These are phyloP conservation scores for Clausena lansium DNA, from an alignment of 345 rosid species.

Conservation along the genomic window DNA sequence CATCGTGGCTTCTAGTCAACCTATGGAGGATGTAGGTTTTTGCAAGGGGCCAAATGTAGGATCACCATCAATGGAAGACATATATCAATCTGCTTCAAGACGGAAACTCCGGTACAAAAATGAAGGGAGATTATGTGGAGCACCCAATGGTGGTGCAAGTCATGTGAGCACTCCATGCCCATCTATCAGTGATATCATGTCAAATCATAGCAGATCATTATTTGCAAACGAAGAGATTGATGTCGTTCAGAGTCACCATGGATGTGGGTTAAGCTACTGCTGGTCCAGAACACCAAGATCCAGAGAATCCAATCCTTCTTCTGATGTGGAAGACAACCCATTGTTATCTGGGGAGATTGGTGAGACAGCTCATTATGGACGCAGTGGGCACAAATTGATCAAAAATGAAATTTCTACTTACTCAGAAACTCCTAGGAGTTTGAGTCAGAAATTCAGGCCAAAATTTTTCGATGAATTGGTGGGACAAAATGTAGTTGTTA, in stretches of 20 bases:
- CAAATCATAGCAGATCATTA: conserved; percentile 42
- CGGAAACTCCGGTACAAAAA: conserved; percentile 26
- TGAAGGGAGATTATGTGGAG: conserved; percentile 29
- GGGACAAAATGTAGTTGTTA: conserved; percentile 79
- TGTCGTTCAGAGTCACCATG: conserved; percentile 34
- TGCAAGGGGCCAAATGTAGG: conserved; percentile 34
- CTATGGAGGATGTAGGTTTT: conserved; percentile 50
- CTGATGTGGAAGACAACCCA: conserved; percentile 70
- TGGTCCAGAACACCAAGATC: conserved; percentile 82
- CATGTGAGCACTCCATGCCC: conserved; percentile 49
- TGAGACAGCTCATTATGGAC: conserved; percentile 28
- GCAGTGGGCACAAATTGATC: conserved; percentile 30
- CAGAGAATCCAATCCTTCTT: conserved; percentile 58
- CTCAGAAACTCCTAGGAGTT: conserved; percentile 57
- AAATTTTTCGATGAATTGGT: conserved; percentile 75
- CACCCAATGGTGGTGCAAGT: conserved; percentile 56
- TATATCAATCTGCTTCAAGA: conserved; percentile 24
- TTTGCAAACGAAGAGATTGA: conserved; percentile 53
- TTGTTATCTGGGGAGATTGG: conserved; percentile 43
- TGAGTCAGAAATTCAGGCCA: conserved; percentile 77
- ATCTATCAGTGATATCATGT: conserved; percentile 47
- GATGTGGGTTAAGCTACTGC: conserved; percentile 76
- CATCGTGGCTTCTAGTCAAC: conserved; percentile 24
- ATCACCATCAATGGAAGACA: conserved; percentile 33
- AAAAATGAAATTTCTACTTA: conserved; percentile 28